Evolutionary conservation across 2,329 filamentous ascomycete species (phyloP), one percentile per base, ranked within the genome.

Genomic region (Penicillium capsulatum): DNA sequence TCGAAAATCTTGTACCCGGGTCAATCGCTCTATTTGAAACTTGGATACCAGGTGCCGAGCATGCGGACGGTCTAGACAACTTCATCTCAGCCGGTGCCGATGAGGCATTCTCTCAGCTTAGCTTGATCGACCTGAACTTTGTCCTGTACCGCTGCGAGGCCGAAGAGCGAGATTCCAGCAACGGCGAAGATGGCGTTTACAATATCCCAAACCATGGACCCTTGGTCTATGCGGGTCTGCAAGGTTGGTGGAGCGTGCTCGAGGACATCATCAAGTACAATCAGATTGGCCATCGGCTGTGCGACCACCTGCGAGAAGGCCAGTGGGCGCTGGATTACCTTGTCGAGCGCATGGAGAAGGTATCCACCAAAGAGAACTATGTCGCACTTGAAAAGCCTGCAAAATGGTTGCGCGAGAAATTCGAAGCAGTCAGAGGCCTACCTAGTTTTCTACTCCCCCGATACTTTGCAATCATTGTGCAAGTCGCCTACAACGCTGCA

Each of bases 221-320:
- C 43, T 76, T 96, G 29, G 86, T 96, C 2, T 98, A 97, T 64
- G 91, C 91, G 44, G 92, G 92, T 45, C 75, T 98, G n/a, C 92
- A 98, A 64, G 94, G 94, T 26, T 98, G 92, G 91, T 95, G 91
- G 89, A 96, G 89, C 61, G 73, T 95, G 1, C 70, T 98, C 29
- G 83, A 88, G 54, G 75, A 85, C 41, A 84, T 98, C 46, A 86
- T 97, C 53, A 78, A 76, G 35, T 81, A 92, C 48, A 98, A 98
- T 62, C 81, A 97, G 59, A 77, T 98, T 7, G 92, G 86, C 1
- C 92, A 98, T 60, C 86, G 92, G 0, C 75, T 98, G 8, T 97
- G 91, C 64, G 84, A 96, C 57, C 91, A 98, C 58, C 77, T 98
- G 4, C 83, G 92, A 35, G 79, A 94, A 50, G 92, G 92, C 0